These are phyloP conservation scores for Dinochytrium kinnereticum DNA, from an alignment of 371 early-diverging fungal species.

Conservation along the genomic window DNA sequence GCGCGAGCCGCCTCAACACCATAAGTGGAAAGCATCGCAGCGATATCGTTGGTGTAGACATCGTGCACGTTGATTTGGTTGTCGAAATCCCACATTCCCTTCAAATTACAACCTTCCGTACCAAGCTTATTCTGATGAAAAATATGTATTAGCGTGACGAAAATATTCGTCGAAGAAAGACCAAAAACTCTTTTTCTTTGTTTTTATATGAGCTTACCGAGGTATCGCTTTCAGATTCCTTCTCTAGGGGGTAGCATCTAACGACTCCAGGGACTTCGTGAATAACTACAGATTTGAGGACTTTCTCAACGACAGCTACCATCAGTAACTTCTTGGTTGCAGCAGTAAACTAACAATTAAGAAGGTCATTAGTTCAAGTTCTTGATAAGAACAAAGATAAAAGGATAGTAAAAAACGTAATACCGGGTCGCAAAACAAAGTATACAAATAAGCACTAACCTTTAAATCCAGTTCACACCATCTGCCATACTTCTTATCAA, in stretches of 20 bases:
- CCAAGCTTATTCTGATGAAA: constrained; percentile 59
- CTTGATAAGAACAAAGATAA: too few relatives aligned
- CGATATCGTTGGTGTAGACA: constrained; percentile 97
- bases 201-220: constrained; percentile 48
- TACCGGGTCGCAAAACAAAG: too few relatives aligned
- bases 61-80: constrained; percentile 76
- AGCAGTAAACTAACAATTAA: constrained; percentile 70
- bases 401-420: too few relatives aligned
- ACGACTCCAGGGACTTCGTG: constrained; percentile 87
- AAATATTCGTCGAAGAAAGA: constrained; percentile 33
- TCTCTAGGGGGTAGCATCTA: constrained; percentile 75
- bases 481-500: constrained; percentile 71
- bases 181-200: constrained; percentile 4
- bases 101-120: constrained; percentile 92
- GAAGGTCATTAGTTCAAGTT: background rate
- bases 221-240: constrained; percentile 80
- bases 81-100: constrained; percentile 82
- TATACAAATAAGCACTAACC: constrained; percentile 2
- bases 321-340: constrained; percentile 92
- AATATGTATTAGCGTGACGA: constrained; percentile 25
- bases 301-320: constrained; percentile 83
- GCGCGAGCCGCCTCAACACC: constrained; percentile 99
- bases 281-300: constrained; percentile 70
- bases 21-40: constrained; percentile 88
- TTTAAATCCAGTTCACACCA: constrained; percentile 81